phyloP scores from a whole-genome alignment of 352 stramenopile species.

The Pythium phragmiticola region DNA sequence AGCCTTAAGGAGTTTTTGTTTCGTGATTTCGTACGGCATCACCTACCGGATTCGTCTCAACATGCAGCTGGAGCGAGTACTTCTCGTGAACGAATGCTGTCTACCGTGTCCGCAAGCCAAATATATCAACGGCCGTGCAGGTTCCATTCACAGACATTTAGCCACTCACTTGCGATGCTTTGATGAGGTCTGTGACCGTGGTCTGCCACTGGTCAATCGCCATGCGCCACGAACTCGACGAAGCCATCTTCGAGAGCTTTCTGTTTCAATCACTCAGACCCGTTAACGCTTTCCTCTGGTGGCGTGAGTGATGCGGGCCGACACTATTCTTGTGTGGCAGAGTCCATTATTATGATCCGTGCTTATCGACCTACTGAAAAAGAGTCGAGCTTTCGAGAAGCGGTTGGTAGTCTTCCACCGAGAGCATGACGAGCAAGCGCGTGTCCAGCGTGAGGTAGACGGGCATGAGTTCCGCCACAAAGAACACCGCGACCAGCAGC shows the following conservation, averaged over 20 bases:
- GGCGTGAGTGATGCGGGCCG: neutral
- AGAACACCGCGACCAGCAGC: conserved; percentile 79
- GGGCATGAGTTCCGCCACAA: conserved; percentile 70
- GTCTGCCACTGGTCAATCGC: conserved; percentile 21
- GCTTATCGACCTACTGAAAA: conserved; percentile 35
- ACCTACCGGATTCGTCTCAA: conserved; percentile 49
- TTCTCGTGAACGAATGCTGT: conserved; percentile 39
- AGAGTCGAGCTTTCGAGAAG: conserved; percentile 62
- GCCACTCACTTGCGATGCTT: conserved; percentile 18
- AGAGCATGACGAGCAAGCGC: conserved; percentile 73
- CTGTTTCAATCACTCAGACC: neutral
- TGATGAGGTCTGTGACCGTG: neutral
- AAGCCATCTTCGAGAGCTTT: conserved; percentile 10
- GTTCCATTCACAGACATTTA: neutral
- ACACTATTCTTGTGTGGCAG: conserved; percentile 12
- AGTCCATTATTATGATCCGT: conserved; percentile 11
- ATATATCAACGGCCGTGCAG: neutral
- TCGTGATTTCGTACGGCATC: neutral
- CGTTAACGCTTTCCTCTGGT: neutral
- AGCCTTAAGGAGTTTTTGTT: neutral
- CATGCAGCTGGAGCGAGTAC: conserved; percentile 38
- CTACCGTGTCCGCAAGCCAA: neutral
- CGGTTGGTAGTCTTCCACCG: conserved; percentile 77
- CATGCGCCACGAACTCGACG: conserved; percentile 13
- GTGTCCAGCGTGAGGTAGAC: conserved; percentile 82